Base-by-base conservation (phyloP, 192 early-diverging fungal species). In the Coemansia sp. region DNA sequence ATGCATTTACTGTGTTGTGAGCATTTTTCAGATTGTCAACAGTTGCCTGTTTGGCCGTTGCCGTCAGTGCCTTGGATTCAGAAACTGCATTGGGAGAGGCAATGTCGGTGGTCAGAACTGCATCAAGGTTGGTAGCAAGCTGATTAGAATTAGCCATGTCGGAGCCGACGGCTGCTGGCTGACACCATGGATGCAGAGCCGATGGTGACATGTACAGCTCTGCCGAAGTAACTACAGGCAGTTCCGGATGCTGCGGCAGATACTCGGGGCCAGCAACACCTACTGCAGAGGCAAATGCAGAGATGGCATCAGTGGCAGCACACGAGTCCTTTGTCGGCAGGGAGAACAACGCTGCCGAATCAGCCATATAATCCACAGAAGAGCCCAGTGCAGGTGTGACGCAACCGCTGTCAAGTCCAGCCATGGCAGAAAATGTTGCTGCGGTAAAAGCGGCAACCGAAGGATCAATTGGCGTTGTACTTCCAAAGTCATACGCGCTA, bases 371-470 rank as follows among this genome's bases (percentile, higher is more conserved):
- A 1, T 59, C 42, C 9, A 28, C 15, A 3, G 43, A 12, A 3
- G 61, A 5, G 16, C 36, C 28, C 2, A 50, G 1, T 30, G 40
- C 44, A 7, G 55, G 33, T 26, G 42, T 54, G 46, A 46, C 37
- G 4, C 56, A 7, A 0, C 39, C 35, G 6, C 53, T 46, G 3
- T 68, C 72, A 13, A 64, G 43, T 2, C 56, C 42, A 0, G 51
- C 30, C 44, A 75, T 52, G 2, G 65, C 66, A 3, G 72, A 61
- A 26, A 75, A 57, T 4, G 61, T 63, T 19, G 72, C 72, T 3
- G 62, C 62, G 26, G 56, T 63, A 38, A 75, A 46, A 3, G 50
- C 58, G 9, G 53, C 48, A 5, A 26, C 47, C 10, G 55, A 44
- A 5, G 58, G 42, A 26, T 51, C 45, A 13, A 38, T 20, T 1